These are phyloP conservation scores for Pseudoperonospora humuli DNA, from an alignment of 352 stramenopile species.

Conservation along the genomic window DNA sequence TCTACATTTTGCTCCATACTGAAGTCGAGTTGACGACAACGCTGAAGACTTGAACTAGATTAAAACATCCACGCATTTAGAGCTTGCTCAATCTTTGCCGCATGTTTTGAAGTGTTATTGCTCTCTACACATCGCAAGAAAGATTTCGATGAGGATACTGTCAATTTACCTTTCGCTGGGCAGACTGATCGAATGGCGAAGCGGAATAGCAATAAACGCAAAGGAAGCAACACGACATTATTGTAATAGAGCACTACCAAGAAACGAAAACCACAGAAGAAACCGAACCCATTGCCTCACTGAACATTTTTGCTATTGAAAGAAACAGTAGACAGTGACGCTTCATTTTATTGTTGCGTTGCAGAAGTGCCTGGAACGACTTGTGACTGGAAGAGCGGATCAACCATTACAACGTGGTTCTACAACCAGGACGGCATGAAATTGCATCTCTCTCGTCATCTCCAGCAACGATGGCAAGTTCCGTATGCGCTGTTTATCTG, in stretches of 20 bases:
- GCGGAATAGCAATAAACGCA: too few species aligned
- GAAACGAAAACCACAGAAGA: constrained; percentile 18
- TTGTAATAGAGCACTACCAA: constrained; percentile 3
- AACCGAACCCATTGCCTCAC: constrained; percentile 12
- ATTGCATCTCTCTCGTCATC: not conserved
- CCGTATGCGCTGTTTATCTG: not conserved
- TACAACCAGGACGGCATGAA: constrained; percentile 2
- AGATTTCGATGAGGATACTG: too few species aligned
- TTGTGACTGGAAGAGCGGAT: not conserved
- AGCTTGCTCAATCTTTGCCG: too few species aligned
- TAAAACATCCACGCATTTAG: too few species aligned
- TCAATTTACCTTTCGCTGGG: not conserved
- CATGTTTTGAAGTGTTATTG: too few species aligned
- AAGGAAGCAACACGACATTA: not conserved
- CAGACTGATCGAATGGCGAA: not conserved
- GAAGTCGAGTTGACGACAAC: too few species aligned
- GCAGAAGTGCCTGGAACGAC: constrained; percentile 7
- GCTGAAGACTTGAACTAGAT: too few species aligned
- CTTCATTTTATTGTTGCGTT: constrained; percentile 18
- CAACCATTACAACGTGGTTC: constrained; percentile 7
- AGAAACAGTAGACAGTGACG: constrained; percentile 3
- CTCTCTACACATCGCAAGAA: too few species aligned
- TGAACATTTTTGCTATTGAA: constrained; percentile 13
- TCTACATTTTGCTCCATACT: too few species aligned
- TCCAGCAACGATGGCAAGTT: constrained; percentile 3